Evolutionary conservation across 768 basidiomycete species (phyloP).

Genomic region (Kwoniella bestiolae): DNA sequence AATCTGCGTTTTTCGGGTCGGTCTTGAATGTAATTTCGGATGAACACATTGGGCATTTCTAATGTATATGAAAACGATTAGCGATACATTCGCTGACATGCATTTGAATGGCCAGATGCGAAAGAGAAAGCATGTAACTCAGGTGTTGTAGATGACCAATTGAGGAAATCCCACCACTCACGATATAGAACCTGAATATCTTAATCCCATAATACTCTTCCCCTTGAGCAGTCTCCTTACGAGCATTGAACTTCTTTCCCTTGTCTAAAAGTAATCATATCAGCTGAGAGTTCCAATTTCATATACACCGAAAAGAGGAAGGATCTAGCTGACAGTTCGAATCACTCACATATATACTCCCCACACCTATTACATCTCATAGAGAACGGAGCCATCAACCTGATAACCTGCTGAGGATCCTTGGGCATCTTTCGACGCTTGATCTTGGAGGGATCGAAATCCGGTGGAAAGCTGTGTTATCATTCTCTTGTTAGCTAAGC

Average conservation of each 20-base stretch:
- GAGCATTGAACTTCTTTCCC: constrained; percentile 99
- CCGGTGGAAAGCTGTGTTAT: constrained; percentile 74
- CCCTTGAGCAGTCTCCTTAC: constrained; percentile 96
- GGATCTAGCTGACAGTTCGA: no score
- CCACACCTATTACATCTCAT: constrained; percentile 89
- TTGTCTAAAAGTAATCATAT: constrained; percentile 69
- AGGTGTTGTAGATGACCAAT: no score
- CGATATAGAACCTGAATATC: constrained; percentile 58
- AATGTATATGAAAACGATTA: neutral
- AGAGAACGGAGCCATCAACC: constrained; percentile 98
- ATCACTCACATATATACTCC: constrained; percentile 73
- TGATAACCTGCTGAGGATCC: constrained; percentile 95
- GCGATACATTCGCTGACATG: no score
- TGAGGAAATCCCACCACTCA: constrained; percentile 23
- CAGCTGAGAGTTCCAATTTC: no score
- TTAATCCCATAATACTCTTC: constrained; percentile 99
- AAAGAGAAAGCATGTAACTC: neutral
- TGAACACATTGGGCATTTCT: constrained; percentile 84
- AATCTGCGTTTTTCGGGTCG: constrained; percentile 72
- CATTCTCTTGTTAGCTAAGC: neutral
- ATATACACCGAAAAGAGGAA: neutral
- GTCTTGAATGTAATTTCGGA: constrained; percentile 99
- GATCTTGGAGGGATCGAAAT: constrained; percentile 97
- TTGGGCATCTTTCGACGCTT: constrained; percentile 85
- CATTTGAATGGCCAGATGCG: neutral